Percentiles rank a stretch among this genome's conserved stretches.
These are phyloP conservation scores for Fusarium sp. DNA, from an alignment of 2,329 filamentous ascomycete species.

Conservation along the genomic window DNA sequence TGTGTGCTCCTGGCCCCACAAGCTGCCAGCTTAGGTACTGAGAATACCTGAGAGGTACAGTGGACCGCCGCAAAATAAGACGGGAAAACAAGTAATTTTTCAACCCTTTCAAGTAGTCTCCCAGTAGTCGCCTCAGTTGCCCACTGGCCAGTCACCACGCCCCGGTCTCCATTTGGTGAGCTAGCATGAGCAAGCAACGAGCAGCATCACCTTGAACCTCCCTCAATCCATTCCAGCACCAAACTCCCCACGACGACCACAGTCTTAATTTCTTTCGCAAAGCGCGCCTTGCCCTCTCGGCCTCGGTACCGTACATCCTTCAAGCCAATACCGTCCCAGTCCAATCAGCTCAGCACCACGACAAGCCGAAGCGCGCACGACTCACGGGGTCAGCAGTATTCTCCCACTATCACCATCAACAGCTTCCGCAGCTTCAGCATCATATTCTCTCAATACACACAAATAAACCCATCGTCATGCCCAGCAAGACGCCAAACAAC, in stretches of 20 bases:
- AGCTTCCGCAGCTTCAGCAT: slow-evolving; percentile 24
- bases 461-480: slow-evolving; percentile 58
- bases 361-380: slow-evolving; percentile 40
- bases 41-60: slow-evolving; percentile 38
- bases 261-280: neutral
- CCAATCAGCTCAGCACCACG: slow-evolving; percentile 24
- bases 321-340: slow-evolving; percentile 3
- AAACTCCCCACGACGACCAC: slow-evolving; percentile 14
- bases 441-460: slow-evolving; percentile 2
- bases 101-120: slow-evolving; percentile 10
- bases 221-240: slow-evolving; percentile 18
- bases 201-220: slow-evolving; percentile 32
- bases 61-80: neutral
- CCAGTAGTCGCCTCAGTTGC: slow-evolving; percentile 22
- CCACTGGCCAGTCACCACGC: slow-evolving; percentile 34
- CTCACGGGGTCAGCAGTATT: slow-evolving; percentile 24
- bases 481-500: slow-evolving; percentile 75
- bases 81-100: slow-evolving; percentile 29
- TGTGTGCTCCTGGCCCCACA: slow-evolving; percentile 37
- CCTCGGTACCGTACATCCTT: neutral
- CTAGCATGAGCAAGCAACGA: slow-evolving; percentile 30
- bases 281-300: slow-evolving; percentile 2
- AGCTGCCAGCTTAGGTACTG: slow-evolving; percentile 25
- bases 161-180: slow-evolving; percentile 33
- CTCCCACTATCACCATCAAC: slow-evolving; percentile 28